A percentile compares a stretch with the other conserved stretches of the same genome.
These are phyloP conservation scores for Kwoniella botswanensis DNA, from an alignment of 768 basidiomycete species.

Conservation along the genomic window DNA sequence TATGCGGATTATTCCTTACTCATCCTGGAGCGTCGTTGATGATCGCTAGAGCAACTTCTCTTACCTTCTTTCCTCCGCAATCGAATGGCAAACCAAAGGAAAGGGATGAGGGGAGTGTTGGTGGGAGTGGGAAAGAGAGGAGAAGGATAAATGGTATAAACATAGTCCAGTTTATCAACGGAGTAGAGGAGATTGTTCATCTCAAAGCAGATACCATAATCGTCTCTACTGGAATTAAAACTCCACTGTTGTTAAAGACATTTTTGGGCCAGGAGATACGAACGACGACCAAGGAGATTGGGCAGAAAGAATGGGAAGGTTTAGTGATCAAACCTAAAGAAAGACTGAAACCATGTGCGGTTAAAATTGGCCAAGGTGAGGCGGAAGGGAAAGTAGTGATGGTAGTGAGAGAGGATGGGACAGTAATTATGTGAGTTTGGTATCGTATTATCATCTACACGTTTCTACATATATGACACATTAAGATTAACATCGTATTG, in stretches of 20 bases:
- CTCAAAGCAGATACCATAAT: slow-evolving; percentile 72
- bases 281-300: slow-evolving; percentile 25
- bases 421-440: slow-evolving; percentile 3
- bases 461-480: background rate
- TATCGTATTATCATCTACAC: background rate
- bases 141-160: slow-evolving; percentile 12
- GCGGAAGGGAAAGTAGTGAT: background rate
- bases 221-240: slow-evolving; percentile 81
- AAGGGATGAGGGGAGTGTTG: background rate
- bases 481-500: slow-evolving; percentile 57
- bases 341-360: slow-evolving; percentile 62
- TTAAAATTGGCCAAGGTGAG: background rate
- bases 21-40: slow-evolving; percentile 30
- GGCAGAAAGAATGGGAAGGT: slow-evolving; percentile 9
- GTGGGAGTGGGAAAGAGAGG: background rate
- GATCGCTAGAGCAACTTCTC: slow-evolving; percentile 29
- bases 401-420: slow-evolving; percentile 7
- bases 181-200: slow-evolving; percentile 15
- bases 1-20: slow-evolving; percentile 22
- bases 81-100: background rate
- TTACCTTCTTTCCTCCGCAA: slow-evolving; percentile 2
- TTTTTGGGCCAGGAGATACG: slow-evolving; percentile 40
- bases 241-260: slow-evolving; percentile 61
- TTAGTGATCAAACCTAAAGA: slow-evolving; percentile 45
- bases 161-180: slow-evolving; percentile 13